Percentiles rank a stretch among this genome's conserved stretches.
Conservation (phyloP, 208 protist species). For the Porcisia deanei region DNA sequence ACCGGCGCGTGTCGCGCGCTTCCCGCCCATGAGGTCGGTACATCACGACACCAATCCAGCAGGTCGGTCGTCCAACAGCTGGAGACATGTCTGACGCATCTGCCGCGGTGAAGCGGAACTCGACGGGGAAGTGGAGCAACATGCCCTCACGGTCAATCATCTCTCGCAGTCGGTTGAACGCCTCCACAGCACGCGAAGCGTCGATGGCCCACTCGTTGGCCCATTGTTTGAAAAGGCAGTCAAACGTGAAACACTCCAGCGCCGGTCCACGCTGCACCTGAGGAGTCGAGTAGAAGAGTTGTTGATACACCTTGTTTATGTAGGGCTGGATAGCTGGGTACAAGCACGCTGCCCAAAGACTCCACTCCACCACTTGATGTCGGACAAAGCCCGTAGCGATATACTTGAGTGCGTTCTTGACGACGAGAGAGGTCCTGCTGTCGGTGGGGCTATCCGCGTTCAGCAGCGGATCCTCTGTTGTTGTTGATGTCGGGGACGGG, state of each 20-base stretch:
- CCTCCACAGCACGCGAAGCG: slow-evolving; percentile 39
- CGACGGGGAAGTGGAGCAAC: slow-evolving; percentile 82
- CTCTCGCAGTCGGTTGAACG: slow-evolving; percentile 44
- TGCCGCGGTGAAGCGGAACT: slow-evolving; percentile 70
- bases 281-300: slow-evolving; percentile 40
- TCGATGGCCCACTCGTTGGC: slow-evolving; percentile 83
- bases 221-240: slow-evolving; percentile 83
- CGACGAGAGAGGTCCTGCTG: not conserved
- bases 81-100: slow-evolving; percentile 69
- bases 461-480: too few species aligned
- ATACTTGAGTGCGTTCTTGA: slow-evolving; percentile 10
- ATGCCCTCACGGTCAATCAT: slow-evolving; percentile 60
- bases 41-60: slow-evolving; percentile 90
- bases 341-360: slow-evolving; percentile 41
- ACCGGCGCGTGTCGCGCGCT: slow-evolving; percentile 59
- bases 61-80: slow-evolving; percentile 53
- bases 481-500: too few species aligned
- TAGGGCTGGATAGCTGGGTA: slow-evolving; percentile 55
- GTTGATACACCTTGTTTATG: slow-evolving; percentile 59
- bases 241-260: slow-evolving; percentile 76
- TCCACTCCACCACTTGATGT: slow-evolving; percentile 56
- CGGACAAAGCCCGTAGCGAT: slow-evolving; percentile 50
- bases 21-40: slow-evolving; percentile 58
- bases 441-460: not conserved
- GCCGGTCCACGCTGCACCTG: slow-evolving; percentile 54